Conservation (phyloP, 768 basidiomycete species). For the Leccinum rimulosum region DNA sequence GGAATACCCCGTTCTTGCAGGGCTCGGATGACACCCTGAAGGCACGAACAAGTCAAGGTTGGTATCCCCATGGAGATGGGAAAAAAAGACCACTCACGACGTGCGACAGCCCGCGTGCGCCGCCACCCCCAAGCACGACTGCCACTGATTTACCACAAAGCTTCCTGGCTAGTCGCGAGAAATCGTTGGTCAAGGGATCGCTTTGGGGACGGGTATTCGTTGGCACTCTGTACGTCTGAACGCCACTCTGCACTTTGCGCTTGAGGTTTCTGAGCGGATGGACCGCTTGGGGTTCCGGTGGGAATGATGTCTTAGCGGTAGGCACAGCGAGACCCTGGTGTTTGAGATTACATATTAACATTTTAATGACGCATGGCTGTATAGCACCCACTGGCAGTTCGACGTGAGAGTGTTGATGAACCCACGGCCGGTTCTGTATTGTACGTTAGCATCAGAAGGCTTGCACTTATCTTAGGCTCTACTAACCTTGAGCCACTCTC, state of each 20-base stretch:
- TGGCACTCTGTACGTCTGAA: conserved; percentile 77
- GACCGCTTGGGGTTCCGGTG: too few relatives aligned
- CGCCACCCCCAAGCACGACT: conserved; percentile 97
- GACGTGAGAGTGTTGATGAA: conserved; percentile 94
- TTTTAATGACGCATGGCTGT: neutral
- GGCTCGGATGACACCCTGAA: conserved; percentile 87
- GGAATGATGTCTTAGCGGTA: conserved; percentile 59
- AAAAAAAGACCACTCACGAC: conserved; percentile 42
- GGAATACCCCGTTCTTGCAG: conserved; percentile 91
- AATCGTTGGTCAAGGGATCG: conserved; percentile 84
- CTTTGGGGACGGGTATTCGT: conserved; percentile 67
- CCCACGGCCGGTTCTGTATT: conserved; percentile 85
- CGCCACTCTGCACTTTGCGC: conserved; percentile 85
- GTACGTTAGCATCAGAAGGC: conserved; percentile 6
- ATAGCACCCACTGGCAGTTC: conserved; percentile 80
- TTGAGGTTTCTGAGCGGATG: conserved; percentile 89
- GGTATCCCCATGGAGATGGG: conserved; percentile 10
- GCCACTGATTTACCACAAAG: conserved; percentile 94
- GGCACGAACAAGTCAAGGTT: conserved; percentile 8
- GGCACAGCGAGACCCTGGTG: conserved; percentile 70
- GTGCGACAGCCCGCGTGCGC: conserved; percentile 87
- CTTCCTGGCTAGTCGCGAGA: conserved; percentile 82
- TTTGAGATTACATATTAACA: conserved; percentile 6
- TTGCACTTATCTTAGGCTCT: neutral
- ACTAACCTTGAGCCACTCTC: conserved; percentile 89